Conservation (phyloP, 1,284 basidiomycete genomes). For the Ganoderma meredithae region DNA sequence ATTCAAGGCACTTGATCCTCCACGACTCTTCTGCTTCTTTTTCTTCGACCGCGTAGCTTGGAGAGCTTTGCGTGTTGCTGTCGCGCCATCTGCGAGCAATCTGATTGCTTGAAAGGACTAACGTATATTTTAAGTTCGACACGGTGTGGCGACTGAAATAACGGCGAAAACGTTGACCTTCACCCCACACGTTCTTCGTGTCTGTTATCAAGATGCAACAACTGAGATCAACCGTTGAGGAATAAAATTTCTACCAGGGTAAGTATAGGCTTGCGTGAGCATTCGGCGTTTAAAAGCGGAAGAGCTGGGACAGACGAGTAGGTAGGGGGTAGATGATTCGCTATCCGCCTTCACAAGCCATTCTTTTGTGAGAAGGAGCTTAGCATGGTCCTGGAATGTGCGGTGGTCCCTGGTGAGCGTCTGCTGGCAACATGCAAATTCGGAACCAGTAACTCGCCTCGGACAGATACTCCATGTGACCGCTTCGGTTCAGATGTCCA, state of each 20-base stretch:
- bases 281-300: conserved; percentile 10
- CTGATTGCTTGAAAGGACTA: conserved; percentile 65
- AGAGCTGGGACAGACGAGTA: conserved; percentile 63
- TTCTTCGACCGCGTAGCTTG: conserved; percentile 37
- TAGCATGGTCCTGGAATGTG: conserved; percentile 59
- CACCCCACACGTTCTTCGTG: conserved; percentile 76
- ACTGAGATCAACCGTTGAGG: conserved; percentile 58
- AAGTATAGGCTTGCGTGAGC: conserved; percentile 10
- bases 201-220: conserved; percentile 75
- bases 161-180: conserved; percentile 54
- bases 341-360: conserved; percentile 75
- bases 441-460: conserved; percentile 50
- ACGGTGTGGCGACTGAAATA: neutral
- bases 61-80: conserved; percentile 49
- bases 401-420: conserved; percentile 9
- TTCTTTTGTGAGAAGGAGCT: conserved; percentile 65
- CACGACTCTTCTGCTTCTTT: conserved; percentile 64
- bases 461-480: conserved; percentile 56
- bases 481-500: conserved; percentile 21
- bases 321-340: conserved; percentile 66
- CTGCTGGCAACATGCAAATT: conserved; percentile 14
- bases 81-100: conserved; percentile 72
- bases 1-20: conserved; percentile 58
- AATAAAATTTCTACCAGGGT: conserved; percentile 59
- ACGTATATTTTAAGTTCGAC: neutral